Evolutionary conservation across 345 rosid species (phyloP).

Genomic region (Nephelium lappaceum): DNA sequence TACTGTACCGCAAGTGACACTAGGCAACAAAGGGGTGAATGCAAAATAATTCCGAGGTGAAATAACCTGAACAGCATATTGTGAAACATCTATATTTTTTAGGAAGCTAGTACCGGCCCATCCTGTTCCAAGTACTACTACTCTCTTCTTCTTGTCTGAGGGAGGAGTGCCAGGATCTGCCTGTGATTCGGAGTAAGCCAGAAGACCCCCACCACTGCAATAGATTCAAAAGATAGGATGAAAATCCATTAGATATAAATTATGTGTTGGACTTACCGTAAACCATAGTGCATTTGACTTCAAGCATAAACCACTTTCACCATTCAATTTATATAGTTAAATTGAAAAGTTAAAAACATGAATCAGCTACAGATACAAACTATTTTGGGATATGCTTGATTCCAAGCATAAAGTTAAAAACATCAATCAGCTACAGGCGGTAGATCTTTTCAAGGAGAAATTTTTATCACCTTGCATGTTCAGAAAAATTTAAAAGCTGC

Average conservation of each 20-base stretch:
- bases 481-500: too few relatives aligned
- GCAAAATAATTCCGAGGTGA: slow-evolving; percentile 97
- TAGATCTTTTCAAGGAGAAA: too few relatives aligned
- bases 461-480: too few relatives aligned
- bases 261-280: neutral
- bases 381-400: too few relatives aligned
- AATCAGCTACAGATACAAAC: neutral
- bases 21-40: slow-evolving; percentile 90
- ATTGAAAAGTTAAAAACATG: neutral
- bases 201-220: slow-evolving; percentile 70
- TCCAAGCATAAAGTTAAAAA: too few relatives aligned
- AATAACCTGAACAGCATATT: slow-evolving; percentile 80
- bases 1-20: slow-evolving; percentile 96
- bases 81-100: slow-evolving; percentile 71
- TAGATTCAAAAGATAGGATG: slow-evolving; percentile 4
- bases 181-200: slow-evolving; percentile 73
- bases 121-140: slow-evolving; percentile 95
- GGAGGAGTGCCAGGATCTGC: slow-evolving; percentile 32
- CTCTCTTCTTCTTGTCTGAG: slow-evolving; percentile 56
- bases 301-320: neutral
- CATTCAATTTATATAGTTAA: neutral
- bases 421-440: too few relatives aligned
- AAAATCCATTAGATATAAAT: neutral
- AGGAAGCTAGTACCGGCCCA: slow-evolving; percentile 95
- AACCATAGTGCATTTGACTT: neutral